Conservation (phyloP, 495 filamentous ascomycete species). For the Daldinia grandis region DNA sequence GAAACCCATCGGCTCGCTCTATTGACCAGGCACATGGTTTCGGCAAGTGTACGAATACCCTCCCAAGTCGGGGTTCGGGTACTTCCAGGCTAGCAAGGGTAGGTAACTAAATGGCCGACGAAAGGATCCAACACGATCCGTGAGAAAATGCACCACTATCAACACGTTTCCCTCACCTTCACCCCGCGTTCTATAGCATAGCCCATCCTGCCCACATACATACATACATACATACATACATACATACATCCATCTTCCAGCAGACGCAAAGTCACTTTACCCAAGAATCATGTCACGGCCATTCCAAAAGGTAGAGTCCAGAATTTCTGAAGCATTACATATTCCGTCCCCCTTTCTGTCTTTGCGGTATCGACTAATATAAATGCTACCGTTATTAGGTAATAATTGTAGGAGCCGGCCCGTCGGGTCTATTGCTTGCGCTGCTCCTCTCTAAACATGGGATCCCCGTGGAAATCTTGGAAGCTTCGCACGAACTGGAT, state of each 20-base stretch:
- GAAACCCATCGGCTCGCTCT: constrained; percentile 36
- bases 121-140: constrained; percentile 2
- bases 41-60: constrained; percentile 33
- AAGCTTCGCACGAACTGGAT: constrained; percentile 59
- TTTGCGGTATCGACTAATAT: not conserved
- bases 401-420: constrained; percentile 63
- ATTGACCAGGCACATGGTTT: constrained; percentile 26
- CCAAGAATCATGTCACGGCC: constrained; percentile 33
- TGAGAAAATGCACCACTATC: constrained; percentile 3
- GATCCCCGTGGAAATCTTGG: constrained; percentile 62
- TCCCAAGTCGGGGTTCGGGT: constrained; percentile 22
- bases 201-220: not conserved
- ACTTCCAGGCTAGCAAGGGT: constrained; percentile 2
- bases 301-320: constrained; percentile 33
- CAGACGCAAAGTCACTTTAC: constrained; percentile 1
- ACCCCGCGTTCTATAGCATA: not conserved
- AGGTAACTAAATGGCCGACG: constrained; percentile 12
- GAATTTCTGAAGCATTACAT: not conserved
- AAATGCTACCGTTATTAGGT: constrained; percentile 36
- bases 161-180: not conserved
- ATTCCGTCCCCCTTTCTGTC: not conserved
- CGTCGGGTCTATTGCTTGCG: constrained; percentile 64
- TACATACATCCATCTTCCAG: not conserved
- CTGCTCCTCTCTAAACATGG: constrained; percentile 63
- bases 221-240: no score